phyloP scores from a whole-genome alignment of 1,284 basidiomycete species.

The Sanghuangporus sanghuang region DNA sequence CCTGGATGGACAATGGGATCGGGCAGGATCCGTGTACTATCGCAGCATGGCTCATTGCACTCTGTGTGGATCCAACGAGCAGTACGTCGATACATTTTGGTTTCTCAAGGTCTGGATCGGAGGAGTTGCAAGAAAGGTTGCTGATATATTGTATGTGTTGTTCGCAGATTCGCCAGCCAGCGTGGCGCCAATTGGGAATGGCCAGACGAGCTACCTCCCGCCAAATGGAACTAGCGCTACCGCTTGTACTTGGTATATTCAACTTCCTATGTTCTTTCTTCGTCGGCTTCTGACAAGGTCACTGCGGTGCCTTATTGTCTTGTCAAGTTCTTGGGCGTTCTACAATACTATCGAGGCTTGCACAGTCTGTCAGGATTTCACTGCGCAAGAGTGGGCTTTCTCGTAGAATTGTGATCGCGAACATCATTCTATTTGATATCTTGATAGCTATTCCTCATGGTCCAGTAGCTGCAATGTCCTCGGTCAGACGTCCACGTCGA shows the following conservation, averaged over 20 bases:
- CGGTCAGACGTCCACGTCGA: background rate
- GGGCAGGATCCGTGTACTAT: constrained; percentile 15
- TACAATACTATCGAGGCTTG: constrained; percentile 15
- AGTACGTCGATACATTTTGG: background rate
- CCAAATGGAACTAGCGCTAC: constrained; percentile 7
- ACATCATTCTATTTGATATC: background rate
- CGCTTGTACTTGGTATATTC: constrained; percentile 10
- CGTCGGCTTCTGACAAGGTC: background rate
- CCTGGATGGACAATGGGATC: constrained; percentile 15
- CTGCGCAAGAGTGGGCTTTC: background rate
- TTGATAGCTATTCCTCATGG: background rate
- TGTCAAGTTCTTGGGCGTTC: constrained; percentile 13
- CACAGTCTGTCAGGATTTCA: constrained; percentile 9
- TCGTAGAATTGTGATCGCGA: background rate
- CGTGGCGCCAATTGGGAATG: background rate
- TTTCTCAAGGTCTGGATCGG: background rate
- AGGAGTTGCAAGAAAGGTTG: background rate
- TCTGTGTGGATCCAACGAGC: background rate
- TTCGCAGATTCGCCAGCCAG: background rate
- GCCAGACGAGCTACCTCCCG: background rate
- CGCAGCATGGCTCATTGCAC: constrained; percentile 8
- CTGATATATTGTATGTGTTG: background rate
- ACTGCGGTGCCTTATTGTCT: background rate
- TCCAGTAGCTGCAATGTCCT: background rate
- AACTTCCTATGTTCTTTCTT: background rate